Evolutionary conservation across 495 filamentous ascomycete species (phyloP).

Genomic region (Sordaria brevicollis): DNA sequence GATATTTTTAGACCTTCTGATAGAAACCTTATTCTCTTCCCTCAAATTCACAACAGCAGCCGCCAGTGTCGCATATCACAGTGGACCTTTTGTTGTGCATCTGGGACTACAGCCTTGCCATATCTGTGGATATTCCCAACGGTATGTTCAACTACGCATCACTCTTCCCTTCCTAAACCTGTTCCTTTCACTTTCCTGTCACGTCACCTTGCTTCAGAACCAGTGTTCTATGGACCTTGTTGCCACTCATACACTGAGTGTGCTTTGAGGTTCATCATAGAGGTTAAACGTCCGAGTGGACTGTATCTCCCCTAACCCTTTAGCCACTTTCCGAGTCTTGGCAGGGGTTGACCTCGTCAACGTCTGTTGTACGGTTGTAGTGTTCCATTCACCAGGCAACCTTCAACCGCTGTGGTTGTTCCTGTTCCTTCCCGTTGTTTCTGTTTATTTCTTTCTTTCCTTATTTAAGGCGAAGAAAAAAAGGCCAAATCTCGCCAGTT

Average conservation of each 20-base stretch:
- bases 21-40: background rate
- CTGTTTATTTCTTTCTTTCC: background rate
- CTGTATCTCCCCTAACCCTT: background rate
- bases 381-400: background rate
- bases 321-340: background rate
- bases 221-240: background rate
- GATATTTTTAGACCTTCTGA: background rate
- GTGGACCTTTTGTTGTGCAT: background rate
- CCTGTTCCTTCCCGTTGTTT: background rate
- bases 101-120: background rate
- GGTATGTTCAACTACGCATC: background rate
- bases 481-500: background rate
- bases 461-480: background rate
- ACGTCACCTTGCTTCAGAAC: background rate
- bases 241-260: background rate
- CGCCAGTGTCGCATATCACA: background rate
- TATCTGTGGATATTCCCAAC: background rate
- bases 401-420: background rate
- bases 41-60: background rate
- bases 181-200: background rate
- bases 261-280: background rate
- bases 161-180: background rate
- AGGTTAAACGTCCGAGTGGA: background rate
- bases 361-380: background rate
- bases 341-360: background rate